Conservation (phyloP, 768 basidiomycete species). For the Ephemerocybe angulata region DNA sequence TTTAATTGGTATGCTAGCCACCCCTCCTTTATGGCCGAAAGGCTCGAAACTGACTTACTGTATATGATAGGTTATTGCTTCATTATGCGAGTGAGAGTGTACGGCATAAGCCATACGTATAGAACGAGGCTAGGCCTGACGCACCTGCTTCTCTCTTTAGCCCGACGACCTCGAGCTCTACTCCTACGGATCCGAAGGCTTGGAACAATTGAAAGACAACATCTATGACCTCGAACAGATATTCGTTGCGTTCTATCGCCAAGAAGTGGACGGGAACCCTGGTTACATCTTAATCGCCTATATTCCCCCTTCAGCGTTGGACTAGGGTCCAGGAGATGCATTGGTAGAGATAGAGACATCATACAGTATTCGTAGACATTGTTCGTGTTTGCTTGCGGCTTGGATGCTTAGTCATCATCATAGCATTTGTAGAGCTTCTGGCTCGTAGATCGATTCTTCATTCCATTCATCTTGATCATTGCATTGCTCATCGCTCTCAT, state of each 20-base stretch:
- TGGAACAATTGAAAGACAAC: constrained; percentile 44
- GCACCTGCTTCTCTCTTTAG: constrained; percentile 20
- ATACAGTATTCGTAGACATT: too few species aligned
- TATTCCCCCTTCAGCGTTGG: constrained; percentile 38
- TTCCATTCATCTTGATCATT: too few species aligned
- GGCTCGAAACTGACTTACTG: too few species aligned
- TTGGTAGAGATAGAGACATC: too few species aligned
- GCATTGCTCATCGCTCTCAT: too few species aligned
- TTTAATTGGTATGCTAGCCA: constrained; percentile 14
- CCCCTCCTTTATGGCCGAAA: background rate
- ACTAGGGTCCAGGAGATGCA: too few species aligned
- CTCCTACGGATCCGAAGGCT: constrained; percentile 38
- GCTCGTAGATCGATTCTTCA: too few species aligned
- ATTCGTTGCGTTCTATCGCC: constrained; percentile 45
- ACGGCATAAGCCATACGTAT: background rate
- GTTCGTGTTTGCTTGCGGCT: too few species aligned
- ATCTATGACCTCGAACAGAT: constrained; percentile 36
- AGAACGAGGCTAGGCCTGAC: background rate
- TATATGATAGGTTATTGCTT: constrained; percentile 5
- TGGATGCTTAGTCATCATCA: too few species aligned
- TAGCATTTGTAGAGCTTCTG: too few species aligned
- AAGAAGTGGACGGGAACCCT: constrained; percentile 33
- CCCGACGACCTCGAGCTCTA: constrained; percentile 37
- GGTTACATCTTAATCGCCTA: constrained; percentile 44
- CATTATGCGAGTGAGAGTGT: constrained; percentile 7